These are phyloP conservation scores for Blastocystis sp. DNA, from an alignment of 352 stramenopile genomes.

Conservation along the genomic window DNA sequence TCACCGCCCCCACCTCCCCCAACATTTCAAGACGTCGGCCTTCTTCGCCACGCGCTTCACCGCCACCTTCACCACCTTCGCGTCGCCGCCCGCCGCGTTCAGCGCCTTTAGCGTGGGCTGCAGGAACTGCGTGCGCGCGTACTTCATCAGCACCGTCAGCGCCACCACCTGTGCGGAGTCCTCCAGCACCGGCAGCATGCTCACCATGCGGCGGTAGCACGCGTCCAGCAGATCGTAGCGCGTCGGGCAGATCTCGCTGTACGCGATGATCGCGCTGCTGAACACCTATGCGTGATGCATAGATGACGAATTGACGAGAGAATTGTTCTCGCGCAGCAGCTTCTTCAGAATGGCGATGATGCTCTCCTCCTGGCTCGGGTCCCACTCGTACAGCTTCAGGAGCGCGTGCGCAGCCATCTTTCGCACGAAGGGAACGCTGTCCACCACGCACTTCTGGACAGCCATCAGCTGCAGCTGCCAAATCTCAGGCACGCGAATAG, in stretches of 20 bases:
- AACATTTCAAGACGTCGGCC: conserved; percentile 13
- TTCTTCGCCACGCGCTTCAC: conserved; percentile 7
- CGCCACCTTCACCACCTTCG: not conserved
- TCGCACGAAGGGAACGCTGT: conserved; percentile 80
- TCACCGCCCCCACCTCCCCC: not conserved
- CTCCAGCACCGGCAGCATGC: conserved; percentile 80
- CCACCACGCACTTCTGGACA: conserved; percentile 81
- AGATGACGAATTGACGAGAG: conserved; percentile 37
- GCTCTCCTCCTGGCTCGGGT: conserved; percentile 77
- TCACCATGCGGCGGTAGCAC: conserved; percentile 80
- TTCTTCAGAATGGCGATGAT: conserved; percentile 81
- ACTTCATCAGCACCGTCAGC: conserved; percentile 80
- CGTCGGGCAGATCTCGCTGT: conserved; percentile 82
- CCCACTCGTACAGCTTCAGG: conserved; percentile 79
- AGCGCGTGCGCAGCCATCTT: conserved; percentile 82
- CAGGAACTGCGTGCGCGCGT: conserved; percentile 81
- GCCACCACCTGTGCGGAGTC: conserved; percentile 81
- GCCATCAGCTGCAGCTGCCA: conserved; percentile 82
- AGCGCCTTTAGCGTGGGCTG: conserved; percentile 72
- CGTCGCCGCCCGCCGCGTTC: not conserved
- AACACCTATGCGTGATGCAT: conserved; percentile 78
- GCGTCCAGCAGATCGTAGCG: conserved; percentile 78
- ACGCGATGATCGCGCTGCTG: conserved; percentile 78
- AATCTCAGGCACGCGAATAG: conserved; percentile 80
- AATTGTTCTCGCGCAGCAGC: conserved; percentile 76